phyloP scores from a whole-genome alignment of 139 green algal genomes.

The Chlamydomonas asymmetrica region DNA sequence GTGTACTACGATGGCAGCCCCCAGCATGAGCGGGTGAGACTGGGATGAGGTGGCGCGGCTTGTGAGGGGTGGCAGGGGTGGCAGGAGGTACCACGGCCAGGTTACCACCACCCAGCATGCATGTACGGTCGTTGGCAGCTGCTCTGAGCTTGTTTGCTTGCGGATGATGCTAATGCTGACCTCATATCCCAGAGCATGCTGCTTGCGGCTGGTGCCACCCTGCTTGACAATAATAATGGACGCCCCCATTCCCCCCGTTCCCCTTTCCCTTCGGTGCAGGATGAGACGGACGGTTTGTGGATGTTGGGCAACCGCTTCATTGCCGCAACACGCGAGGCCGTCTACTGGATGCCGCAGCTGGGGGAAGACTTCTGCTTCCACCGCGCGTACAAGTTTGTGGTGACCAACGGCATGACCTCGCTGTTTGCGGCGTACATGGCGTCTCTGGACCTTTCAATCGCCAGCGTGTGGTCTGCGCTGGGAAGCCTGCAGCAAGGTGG shows the following conservation, averaged over 20 bases:
- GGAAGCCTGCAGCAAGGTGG: conserved; percentile 3
- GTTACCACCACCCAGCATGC: no score
- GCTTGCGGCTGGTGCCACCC: no score
- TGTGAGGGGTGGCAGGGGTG: no score
- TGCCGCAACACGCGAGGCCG: conserved; percentile 12
- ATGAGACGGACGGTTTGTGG: neutral
- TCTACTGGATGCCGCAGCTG: neutral
- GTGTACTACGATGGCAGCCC: neutral
- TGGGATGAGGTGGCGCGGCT: no score
- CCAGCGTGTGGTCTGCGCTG: neutral
- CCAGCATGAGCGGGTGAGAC: neutral
- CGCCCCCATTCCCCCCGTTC: no score
- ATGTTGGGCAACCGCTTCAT: conserved; percentile 21
- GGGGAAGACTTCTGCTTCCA: conserved; percentile 1
- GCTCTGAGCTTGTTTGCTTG: no score
- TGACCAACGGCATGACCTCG: neutral
- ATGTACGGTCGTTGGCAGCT: no score
- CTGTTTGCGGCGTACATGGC: conserved; percentile 14
- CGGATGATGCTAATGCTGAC: no score
- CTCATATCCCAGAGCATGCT: no score
- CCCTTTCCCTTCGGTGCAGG: no score
- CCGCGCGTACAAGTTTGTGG: conserved; percentile 4
- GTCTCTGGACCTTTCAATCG: conserved; percentile 12
- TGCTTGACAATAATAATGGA: no score
- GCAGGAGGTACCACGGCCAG: no score